phyloP scores from a whole-genome alignment of 192 early-diverging fungal species.

The Entomortierella lignicola region DNA sequence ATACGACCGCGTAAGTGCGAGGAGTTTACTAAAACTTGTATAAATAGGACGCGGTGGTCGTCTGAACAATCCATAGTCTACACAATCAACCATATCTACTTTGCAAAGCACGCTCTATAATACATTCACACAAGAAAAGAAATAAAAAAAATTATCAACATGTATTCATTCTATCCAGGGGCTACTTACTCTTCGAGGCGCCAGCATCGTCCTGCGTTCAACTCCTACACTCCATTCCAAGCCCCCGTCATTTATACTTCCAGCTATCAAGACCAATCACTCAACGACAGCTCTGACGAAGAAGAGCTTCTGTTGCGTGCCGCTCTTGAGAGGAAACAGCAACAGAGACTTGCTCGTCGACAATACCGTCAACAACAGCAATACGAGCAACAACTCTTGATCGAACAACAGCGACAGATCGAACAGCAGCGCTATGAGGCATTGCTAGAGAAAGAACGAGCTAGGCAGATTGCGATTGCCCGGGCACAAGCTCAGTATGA shows the following conservation, averaged over 20 bases:
- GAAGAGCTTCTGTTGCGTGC: slow-evolving; percentile 33
- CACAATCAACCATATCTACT: too few species aligned
- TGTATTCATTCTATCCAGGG: slow-evolving; percentile 8
- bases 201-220: not conserved
- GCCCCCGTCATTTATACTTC: not conserved
- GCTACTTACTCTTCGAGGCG: not conserved
- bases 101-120: too few species aligned
- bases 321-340: slow-evolving; percentile 28
- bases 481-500: slow-evolving; percentile 2
- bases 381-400: slow-evolving; percentile 4
- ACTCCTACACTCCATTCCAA: not conserved
- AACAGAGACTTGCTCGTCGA: slow-evolving; percentile 20
- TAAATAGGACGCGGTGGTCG: too few species aligned
- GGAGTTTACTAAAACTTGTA: too few species aligned
- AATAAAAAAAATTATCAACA: not conserved
- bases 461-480: not conserved
- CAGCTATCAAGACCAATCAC: not conserved
- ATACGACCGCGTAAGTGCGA: too few species aligned
- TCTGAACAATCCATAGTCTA: too few species aligned
- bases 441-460: slow-evolving; percentile 4
- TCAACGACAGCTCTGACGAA: slow-evolving; percentile 25
- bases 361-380: slow-evolving; percentile 18
- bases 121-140: not conserved
- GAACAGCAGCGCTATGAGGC: slow-evolving; percentile 12
- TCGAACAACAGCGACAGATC: not conserved